phyloP scores from a whole-genome alignment of 2,329 filamentous ascomycete species.

The Colletotrichum godetiae region DNA sequence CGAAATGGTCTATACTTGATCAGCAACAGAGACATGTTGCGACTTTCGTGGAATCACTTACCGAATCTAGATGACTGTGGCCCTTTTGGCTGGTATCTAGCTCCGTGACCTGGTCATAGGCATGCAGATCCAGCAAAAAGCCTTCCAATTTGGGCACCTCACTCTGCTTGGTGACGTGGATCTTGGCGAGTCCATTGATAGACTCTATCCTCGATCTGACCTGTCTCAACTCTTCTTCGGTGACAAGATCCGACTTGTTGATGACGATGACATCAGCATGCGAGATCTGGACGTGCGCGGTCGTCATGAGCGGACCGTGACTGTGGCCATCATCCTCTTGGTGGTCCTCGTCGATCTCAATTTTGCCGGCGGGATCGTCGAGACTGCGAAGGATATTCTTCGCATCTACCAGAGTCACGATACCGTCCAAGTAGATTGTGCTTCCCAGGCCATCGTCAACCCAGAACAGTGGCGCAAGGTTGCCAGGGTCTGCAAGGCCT shows the following conservation, averaged over 20 bases:
- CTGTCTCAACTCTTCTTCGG: constrained; percentile 71
- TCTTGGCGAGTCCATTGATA: constrained; percentile 90
- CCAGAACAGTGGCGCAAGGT: constrained; percentile 97
- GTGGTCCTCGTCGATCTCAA: constrained; percentile 55
- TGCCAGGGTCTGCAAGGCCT: constrained; percentile 93
- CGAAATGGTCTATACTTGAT: constrained; percentile 75
- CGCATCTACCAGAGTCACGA: constrained; percentile 94
- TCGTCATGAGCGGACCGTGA: constrained; percentile 81
- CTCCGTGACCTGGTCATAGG: constrained; percentile 85
- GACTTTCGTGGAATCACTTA: constrained; percentile 53
- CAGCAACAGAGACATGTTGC: constrained; percentile 34
- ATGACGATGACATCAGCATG: constrained; percentile 95
- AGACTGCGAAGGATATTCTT: constrained; percentile 89
- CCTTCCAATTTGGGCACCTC: constrained; percentile 86
- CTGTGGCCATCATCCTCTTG: constrained; percentile 50
- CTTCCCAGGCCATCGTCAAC: constrained; percentile 95
- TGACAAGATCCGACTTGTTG: constrained; percentile 92
- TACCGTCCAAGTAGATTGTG: constrained; percentile 95
- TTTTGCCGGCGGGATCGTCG: constrained; percentile 74
- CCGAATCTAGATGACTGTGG: constrained; percentile 91
- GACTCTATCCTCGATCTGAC: constrained; percentile 80
- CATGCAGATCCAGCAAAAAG: constrained; percentile 88
- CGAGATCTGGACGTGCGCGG: constrained; percentile 94
- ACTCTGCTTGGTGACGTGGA: constrained; percentile 85
- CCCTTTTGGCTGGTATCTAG: constrained; percentile 80